Base-by-base conservation (phyloP, 2,329 filamentous ascomycete genomes). In the Ophiosphaerella narmari region DNA sequence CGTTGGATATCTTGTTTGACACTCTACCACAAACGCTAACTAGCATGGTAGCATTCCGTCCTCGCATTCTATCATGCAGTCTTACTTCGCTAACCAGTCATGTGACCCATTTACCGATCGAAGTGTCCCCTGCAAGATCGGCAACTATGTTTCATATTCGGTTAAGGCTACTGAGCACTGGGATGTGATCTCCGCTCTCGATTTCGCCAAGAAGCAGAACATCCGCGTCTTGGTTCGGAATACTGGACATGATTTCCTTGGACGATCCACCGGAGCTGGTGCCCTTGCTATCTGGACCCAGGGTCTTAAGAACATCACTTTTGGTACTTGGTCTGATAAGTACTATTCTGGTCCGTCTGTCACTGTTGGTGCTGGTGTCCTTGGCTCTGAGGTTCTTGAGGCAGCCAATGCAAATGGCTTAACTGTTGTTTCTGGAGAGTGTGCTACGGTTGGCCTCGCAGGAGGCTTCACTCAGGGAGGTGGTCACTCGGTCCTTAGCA, bases 401-500 rank as follows among this genome's bases (percentile, higher is more conserved):
- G 46, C 56, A 7, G 63, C 59, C 5, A 64, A 61, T 39, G 59
- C 0, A 51, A 42, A 32, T 56, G 57, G 11, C 45, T 51, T 16
- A 48, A 56, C 36, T 44, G 41, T 43, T 24, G 41, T 43, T 11
- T 36, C 41, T n/a, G 41, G 41, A 13, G 41, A 43, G 11, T 43
- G 41, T 37, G 41, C 51, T 4, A 78, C 74, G 4, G 78, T 84
- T 12, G 81, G 81, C 11, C 69, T 80, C n/a, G 41, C 41, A 59
- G 59, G 57, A 14, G 57, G 71, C 4, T 74, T 63, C 48, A 60
- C 66, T 13, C 61, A 63, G 11, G 80, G 78, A 5, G 81, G 79
- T 29, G 81, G 81, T 0, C 79, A 84, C 63, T 78, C 76, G 9
- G 79, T 79, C 3, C 59, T 84, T 26, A 75, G 75, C 9, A 71